Conservation (phyloP, 129 eudicot species). For the Pulicaria dysenterica region DNA sequence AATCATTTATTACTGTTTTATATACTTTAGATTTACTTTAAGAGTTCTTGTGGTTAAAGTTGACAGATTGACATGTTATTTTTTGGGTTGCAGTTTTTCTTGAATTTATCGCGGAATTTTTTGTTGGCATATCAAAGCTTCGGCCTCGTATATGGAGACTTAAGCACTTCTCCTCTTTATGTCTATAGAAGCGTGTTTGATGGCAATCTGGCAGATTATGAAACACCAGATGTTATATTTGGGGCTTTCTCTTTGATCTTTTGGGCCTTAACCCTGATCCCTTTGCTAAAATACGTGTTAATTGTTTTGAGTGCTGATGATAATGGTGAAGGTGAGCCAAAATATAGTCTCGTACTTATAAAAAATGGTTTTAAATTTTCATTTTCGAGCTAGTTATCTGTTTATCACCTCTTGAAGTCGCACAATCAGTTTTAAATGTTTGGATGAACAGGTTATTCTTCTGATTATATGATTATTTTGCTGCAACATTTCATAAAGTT, state of each 20-base stretch:
- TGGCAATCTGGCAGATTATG: constrained; percentile 55
- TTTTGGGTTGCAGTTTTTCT: constrained; percentile 52
- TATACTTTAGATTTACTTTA: background rate
- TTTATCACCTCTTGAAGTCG: no score
- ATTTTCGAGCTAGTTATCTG: background rate
- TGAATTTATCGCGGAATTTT: constrained; percentile 50
- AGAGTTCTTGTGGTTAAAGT: background rate
- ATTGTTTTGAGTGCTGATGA: constrained; percentile 72
- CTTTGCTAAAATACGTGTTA: constrained; percentile 74
- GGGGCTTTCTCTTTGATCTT: constrained; percentile 93
- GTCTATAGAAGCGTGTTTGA: constrained; percentile 65
- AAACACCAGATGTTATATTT: constrained; percentile 65
- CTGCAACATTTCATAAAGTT: no score
- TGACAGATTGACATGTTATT: constrained; percentile 23
- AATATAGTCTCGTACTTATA: background rate
- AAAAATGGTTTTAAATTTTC: background rate
- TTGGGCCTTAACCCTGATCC: constrained; percentile 80
- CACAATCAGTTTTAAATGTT: no score
- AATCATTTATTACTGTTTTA: background rate
- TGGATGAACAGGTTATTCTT: no score
- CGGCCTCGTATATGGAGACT: constrained; percentile 90
- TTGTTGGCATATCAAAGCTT: constrained; percentile 93
- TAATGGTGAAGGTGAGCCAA: constrained; percentile 77
- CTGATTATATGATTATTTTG: no score
- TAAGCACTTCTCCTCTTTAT: constrained; percentile 95